Conservation (phyloP, 1,284 basidiomycete genomes). For the Cutaneotrichosporon spelunceum region DNA sequence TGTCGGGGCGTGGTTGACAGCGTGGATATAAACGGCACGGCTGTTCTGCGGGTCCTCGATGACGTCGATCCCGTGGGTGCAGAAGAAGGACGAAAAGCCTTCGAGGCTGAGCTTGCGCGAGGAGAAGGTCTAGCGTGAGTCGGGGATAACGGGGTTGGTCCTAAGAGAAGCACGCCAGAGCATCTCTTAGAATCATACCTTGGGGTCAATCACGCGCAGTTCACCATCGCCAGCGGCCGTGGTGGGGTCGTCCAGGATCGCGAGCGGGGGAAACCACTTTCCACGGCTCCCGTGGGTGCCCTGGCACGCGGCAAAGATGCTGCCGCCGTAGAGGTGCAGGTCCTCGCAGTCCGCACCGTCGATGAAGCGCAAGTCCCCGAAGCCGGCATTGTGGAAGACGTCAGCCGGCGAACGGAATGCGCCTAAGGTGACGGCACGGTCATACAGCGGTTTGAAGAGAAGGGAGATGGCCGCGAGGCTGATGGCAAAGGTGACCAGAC, state of each 20-base stretch:
- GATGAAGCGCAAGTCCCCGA: constrained; percentile 11
- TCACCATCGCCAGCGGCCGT: constrained; percentile 18
- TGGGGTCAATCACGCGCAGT: constrained; percentile 31
- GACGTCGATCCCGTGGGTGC: constrained; percentile 42
- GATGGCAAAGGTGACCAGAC: constrained; percentile 3
- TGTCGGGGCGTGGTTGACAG: constrained; percentile 33
- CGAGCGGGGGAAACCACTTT: constrained; percentile 42
- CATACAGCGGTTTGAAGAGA: constrained; percentile 11
- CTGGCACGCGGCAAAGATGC: constrained; percentile 19
- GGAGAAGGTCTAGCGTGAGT: constrained; percentile 26
- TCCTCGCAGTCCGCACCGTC: constrained; percentile 21
- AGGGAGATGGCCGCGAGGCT: constrained; percentile 10
- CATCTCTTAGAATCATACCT: constrained; percentile 21
- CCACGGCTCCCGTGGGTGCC: constrained; percentile 13
- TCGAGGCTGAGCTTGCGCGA: constrained; percentile 21
- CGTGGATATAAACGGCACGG: constrained; percentile 33
- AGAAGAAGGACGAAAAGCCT: constrained; percentile 27
- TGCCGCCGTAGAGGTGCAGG: constrained; percentile 16
- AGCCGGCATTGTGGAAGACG: neutral
- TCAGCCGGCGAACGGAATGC: constrained; percentile 10
- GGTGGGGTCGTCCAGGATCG: constrained; percentile 19
- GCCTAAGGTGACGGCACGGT: constrained; percentile 18
- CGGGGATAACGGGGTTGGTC: neutral
- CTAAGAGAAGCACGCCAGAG: neutral
- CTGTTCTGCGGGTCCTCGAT: constrained; percentile 24